These are phyloP conservation scores for Cryptococcus sp. DNA, from an alignment of 1,284 basidiomycete species.

Conservation along the genomic window DNA sequence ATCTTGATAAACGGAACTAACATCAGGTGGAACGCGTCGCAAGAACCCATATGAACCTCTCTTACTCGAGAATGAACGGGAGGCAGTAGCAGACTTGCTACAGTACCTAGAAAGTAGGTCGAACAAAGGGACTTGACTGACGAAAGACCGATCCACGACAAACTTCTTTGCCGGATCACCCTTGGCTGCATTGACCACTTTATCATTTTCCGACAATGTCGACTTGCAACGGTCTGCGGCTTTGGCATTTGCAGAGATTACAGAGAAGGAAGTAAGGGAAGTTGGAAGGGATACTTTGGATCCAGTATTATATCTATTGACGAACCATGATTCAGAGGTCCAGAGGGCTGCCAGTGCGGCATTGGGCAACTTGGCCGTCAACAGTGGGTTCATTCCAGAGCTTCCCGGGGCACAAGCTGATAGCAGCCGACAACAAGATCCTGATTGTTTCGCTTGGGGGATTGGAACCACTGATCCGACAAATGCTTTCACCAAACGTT, in stretches of 20 bases:
- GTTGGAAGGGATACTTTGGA: conserved; percentile 97
- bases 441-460: conserved; percentile 98
- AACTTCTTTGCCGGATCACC: conserved; percentile 95
- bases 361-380: conserved; percentile 97
- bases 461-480: conserved; percentile 94
- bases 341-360: conserved; percentile 97
- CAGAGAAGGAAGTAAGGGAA: conserved; percentile 97
- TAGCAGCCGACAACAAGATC: conserved; percentile 92
- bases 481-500: conserved; percentile 98
- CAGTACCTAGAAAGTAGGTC: conserved; percentile 94
- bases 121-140: neutral
- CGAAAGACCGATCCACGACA: conserved; percentile 82
- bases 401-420: neutral
- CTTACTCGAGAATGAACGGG: conserved; percentile 93
- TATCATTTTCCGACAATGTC: conserved; percentile 99
- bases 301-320: conserved; percentile 94
- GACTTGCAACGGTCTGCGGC: conserved; percentile 97
- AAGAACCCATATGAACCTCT: conserved; percentile 82
- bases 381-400: conserved; percentile 61
- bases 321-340: conserved; percentile 97
- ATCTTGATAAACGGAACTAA: neutral
- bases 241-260: conserved; percentile 98
- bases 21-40: conserved; percentile 38
- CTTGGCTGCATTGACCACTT: conserved; percentile 86
- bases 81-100: conserved; percentile 94